These are phyloP conservation scores for Taiozyma sp. DNA, from an alignment of 1,139 yeast genomes.

Conservation along the genomic window DNA sequence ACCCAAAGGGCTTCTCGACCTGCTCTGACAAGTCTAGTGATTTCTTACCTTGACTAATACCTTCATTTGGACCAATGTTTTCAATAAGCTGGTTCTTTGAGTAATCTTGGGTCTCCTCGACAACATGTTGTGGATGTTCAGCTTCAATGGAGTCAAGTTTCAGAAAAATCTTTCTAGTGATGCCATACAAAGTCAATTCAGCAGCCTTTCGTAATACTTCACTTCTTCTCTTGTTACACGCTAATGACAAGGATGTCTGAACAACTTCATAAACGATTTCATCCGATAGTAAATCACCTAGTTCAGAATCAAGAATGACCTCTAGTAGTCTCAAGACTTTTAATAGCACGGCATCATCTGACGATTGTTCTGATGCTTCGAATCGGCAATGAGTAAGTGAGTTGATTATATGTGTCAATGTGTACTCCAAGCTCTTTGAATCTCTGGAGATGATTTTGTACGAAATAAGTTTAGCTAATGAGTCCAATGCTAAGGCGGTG, in stretches of 20 bases:
- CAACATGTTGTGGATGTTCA: conserved; percentile 28
- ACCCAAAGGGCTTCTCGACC: conserved; percentile 27
- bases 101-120: conserved; percentile 30
- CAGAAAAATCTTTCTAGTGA: conserved; percentile 64
- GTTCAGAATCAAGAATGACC: conserved; percentile 55
- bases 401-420: conserved; percentile 45
- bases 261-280: conserved; percentile 84
- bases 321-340: conserved; percentile 78
- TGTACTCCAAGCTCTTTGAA: conserved; percentile 44
- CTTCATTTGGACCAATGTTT: conserved; percentile 29
- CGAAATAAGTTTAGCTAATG: conserved; percentile 65
- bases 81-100: conserved; percentile 29
- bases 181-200: conserved; percentile 72
- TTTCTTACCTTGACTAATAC: conserved; percentile 15
- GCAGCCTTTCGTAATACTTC: conserved; percentile 89
- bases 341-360: conserved; percentile 87
- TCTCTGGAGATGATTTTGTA: conserved; percentile 46
- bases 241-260: conserved; percentile 87
- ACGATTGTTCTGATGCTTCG: conserved; percentile 90
- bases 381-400: conserved; percentile 92
- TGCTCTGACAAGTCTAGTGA: conserved; percentile 21
- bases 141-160: conserved; percentile 56
- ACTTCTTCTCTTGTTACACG: conserved; percentile 88
- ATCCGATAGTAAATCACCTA: conserved; percentile 64
- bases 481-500: conserved; percentile 73